Base-by-base conservation (phyloP, 192 early-diverging fungal species). In the Obelidium mucronatum region DNA sequence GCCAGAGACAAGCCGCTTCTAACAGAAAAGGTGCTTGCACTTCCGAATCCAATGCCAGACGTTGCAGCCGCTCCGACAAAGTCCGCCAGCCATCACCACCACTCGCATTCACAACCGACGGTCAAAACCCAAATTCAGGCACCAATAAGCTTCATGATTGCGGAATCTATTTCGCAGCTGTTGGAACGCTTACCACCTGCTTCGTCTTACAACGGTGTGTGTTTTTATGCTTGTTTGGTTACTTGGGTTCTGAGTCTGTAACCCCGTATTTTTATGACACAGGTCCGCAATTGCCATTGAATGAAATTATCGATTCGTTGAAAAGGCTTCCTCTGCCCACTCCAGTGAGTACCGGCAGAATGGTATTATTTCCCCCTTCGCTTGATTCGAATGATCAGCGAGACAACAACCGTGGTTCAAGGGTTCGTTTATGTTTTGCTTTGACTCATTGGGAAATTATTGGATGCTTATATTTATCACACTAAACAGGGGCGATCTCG, bases 281-380 rank as follows among this genome's bases (percentile, higher is more conserved):
- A 78, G 80, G 81, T n/a, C 78, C 81, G 3, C 62, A 66, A 19
- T 24, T 82, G n/a, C 81, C 81, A 17, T 36, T 80, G 30, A 58
- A 80, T 30, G 81, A 79, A 34, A 67, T 82, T 55, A 52, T 82
- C 30, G 81, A 82, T 42, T 40, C 75, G 28, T 69, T 82, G 37
- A 76, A 67, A 1, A 78, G 79, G 34, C 75, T 80, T 5, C 81
- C 73, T 24, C 44, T 82, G 1, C 80, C 80, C 17, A 30, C 37
- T 39, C 71, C 78, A 28, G 33, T 67, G 6, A 35, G 24, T 15
- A 36, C 53, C 17, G 63, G 77, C 40, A 40, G 39, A 26, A 76
- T 82, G 65, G 80, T 79, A 13, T 63, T n/a, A 44, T 37, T 26
- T 36, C 37, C 37, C 22, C 22, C 17, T n/a, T 26, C n/a, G 3